Percentiles rank a stretch among this genome's conserved stretches.
phyloP scores from a whole-genome alignment of 2,329 filamentous ascomycete species.

The Calonectria multiphialidica region DNA sequence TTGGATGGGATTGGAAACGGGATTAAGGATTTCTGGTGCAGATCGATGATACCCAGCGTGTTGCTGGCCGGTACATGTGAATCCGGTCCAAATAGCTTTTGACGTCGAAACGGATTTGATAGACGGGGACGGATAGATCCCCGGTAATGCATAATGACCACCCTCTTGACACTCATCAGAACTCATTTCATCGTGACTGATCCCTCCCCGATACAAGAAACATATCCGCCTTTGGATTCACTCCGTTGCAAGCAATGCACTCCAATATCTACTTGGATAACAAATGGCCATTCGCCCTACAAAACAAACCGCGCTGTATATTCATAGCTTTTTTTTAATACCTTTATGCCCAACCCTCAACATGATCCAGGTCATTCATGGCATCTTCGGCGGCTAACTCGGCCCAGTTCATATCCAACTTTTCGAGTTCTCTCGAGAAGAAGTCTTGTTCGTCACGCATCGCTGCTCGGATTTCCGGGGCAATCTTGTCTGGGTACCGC shows the following conservation, averaged over 20 bases:
- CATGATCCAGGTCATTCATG: slow-evolving; percentile 49
- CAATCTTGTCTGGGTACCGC: slow-evolving; percentile 84
- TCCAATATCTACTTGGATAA: neutral
- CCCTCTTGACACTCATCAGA: neutral
- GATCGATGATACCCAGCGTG: slow-evolving; percentile 32
- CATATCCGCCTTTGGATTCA: too few relatives aligned
- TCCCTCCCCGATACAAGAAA: neutral
- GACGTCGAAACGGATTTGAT: slow-evolving; percentile 19
- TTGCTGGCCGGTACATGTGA: slow-evolving; percentile 16
- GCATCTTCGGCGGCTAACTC: slow-evolving; percentile 53
- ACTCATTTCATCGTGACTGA: neutral
- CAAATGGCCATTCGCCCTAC: too few relatives aligned
- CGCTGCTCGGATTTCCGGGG: slow-evolving; percentile 65
- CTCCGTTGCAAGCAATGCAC: neutral
- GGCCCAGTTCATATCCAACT: slow-evolving; percentile 68
- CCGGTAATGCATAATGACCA: slow-evolving; percentile 37
- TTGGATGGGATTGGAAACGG: neutral
- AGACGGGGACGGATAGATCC: slow-evolving; percentile 11
- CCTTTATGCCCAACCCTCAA: slow-evolving; percentile 42
- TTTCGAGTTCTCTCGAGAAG: slow-evolving; percentile 82
- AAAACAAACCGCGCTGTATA: neutral
- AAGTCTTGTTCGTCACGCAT: slow-evolving; percentile 83
- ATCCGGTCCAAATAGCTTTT: slow-evolving; percentile 19
- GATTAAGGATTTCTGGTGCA: slow-evolving; percentile 11
- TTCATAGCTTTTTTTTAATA: neutral